Percentiles rank a stretch among this genome's conserved stretches.
Evolutionary conservation across 768 basidiomycete genomes (phyloP).

Genomic region (Xerocomus brunneocitrinus): DNA sequence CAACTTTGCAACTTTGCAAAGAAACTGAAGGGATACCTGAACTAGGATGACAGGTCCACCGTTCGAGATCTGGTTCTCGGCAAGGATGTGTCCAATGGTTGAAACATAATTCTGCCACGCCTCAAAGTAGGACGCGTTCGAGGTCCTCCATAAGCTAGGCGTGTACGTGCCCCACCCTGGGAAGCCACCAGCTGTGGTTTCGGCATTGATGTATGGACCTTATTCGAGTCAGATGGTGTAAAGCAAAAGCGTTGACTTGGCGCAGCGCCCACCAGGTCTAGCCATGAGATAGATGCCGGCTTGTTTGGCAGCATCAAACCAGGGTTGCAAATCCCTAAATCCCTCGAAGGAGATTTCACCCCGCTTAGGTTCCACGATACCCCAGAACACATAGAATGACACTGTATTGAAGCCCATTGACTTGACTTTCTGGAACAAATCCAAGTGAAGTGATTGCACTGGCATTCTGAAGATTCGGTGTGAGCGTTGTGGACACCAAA

Average conservation of each 20-base stretch:
- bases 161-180: slow-evolving; percentile 58
- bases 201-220: slow-evolving; percentile 29
- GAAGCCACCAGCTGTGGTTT: slow-evolving; percentile 39
- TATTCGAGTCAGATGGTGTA: not conserved
- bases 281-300: slow-evolving; percentile 28
- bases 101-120: slow-evolving; percentile 59
- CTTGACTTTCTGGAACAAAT: slow-evolving; percentile 60
- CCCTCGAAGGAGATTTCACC: slow-evolving; percentile 51
- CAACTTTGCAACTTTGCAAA: slow-evolving; percentile 23
- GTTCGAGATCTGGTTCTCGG: slow-evolving; percentile 52
- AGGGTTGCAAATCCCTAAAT: slow-evolving; percentile 34
- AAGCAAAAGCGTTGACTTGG: not conserved
- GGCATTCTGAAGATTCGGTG: slow-evolving; percentile 26
- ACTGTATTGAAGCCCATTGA: slow-evolving; percentile 38
- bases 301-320: slow-evolving; percentile 27
- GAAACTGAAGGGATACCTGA: slow-evolving; percentile 18
- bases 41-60: slow-evolving; percentile 52
- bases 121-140: slow-evolving; percentile 41
- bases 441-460: slow-evolving; percentile 35
- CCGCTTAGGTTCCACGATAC: slow-evolving; percentile 37
- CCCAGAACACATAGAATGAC: slow-evolving; percentile 60
- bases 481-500: not conserved
- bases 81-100: slow-evolving; percentile 44
- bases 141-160: slow-evolving; percentile 45
- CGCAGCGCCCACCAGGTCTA: slow-evolving; percentile 17